Base-by-base conservation (phyloP, 345 rosid species). In the Salix exigua region DNA sequence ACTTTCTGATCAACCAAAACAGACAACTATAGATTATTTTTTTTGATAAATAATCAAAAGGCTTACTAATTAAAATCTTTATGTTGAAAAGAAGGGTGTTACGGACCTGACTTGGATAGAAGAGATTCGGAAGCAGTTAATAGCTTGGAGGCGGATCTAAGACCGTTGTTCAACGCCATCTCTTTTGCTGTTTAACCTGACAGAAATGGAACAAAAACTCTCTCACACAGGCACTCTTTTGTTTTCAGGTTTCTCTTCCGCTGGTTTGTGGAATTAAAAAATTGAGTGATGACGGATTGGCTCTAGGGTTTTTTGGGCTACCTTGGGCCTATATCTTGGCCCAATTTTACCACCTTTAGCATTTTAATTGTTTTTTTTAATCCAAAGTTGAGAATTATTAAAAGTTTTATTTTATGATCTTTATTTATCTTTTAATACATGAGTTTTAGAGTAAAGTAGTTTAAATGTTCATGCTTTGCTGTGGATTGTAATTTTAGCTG, bases 111-210 rank as follows among this genome's bases (percentile, higher is more conserved):
- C 66, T 82, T 89, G 70, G 88, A 83, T 46, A 88, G 33, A 61
- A 89, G 66, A 50, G 93, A 80, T 70, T 84, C 86, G 33, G 97
- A 83, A 11, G 91, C 86, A 19, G 85, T 73, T 0, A 94, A 48
- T n/a, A 94, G 84, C 91, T 72, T 91, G 9, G 98, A 83, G 42
- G 88, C 86, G 55, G 96, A 91, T 90, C 96, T 85, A 70, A 94
- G 64, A 1, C 91, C 90, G 33, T 80, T 87, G 87, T 82, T 89
- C 86, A 89, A 75, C 86, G 95, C 92, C 94, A 90, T 90, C 66
- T 2, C 25, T 5, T 19, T 30, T 35, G 51, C 61, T 12, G 48
- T 68, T 30, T 30, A 40, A 40, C 53, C 53, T 16, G 18, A 35
- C 46, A 25, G 0, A 46, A 63, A 44, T 33, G 70, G 12, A 50